Evolutionary conservation across 2,329 filamentous ascomycete species (phyloP).

Genomic region (Juglanconis oblonga): DNA sequence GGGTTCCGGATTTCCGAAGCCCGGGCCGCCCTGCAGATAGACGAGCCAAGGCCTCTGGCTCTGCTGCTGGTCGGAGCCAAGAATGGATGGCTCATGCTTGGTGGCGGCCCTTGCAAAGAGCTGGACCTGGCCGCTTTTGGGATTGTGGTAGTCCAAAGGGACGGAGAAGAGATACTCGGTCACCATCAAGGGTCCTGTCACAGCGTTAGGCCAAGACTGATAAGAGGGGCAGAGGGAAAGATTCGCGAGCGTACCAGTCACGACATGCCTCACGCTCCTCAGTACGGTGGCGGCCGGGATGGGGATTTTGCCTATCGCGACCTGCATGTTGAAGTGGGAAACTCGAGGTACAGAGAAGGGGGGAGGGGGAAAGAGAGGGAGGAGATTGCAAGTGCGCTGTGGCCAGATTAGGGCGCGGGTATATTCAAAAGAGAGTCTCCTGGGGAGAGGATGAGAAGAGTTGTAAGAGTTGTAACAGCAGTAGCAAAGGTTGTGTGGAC

Average conservation of each 20-base stretch:
- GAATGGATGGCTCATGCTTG: constrained; percentile 62
- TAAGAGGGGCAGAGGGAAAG: background rate
- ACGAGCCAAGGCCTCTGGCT: constrained; percentile 39
- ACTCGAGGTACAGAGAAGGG: background rate
- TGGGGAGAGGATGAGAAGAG: too few relatives aligned
- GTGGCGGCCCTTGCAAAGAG: constrained; percentile 76
- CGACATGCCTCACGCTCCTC: constrained; percentile 9
- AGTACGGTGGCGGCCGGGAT: constrained; percentile 12
- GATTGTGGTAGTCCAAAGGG: constrained; percentile 71
- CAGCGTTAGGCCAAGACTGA: background rate
- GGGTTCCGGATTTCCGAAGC: constrained; percentile 71
- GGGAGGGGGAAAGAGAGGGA: background rate
- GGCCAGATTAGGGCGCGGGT: too few relatives aligned
- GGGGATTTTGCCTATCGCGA: background rate
- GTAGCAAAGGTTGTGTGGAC: too few relatives aligned
- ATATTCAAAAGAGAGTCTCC: too few relatives aligned
- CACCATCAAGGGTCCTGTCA: constrained; percentile 67
- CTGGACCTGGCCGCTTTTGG: constrained; percentile 58
- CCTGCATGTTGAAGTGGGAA: constrained; percentile 1
- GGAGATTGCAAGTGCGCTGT: too few relatives aligned
- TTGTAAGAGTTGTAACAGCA: too few relatives aligned
- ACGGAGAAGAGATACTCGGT: constrained; percentile 86
- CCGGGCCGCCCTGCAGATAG: constrained; percentile 84
- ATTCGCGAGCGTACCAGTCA: constrained; percentile 7
- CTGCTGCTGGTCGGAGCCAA: constrained; percentile 31